A percentile compares a stretch with the other conserved stretches of the same genome.
Conservation (phyloP, 495 filamentous ascomycete species). For the Tuber umbilicatum region DNA sequence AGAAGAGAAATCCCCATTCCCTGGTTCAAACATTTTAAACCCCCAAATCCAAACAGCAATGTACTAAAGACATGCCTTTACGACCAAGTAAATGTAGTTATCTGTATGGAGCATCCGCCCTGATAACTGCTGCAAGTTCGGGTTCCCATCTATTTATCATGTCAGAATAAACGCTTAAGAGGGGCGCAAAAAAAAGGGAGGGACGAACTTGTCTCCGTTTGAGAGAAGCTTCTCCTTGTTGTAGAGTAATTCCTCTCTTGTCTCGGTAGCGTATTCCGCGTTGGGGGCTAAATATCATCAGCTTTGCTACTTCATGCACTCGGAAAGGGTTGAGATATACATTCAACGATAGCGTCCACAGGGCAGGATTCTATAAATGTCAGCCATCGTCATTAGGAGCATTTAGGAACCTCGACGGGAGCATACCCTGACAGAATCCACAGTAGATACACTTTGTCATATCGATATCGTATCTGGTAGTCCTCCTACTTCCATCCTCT, state of each 20-base stretch:
- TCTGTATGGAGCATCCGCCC: constrained; percentile 83
- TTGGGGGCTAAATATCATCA: constrained; percentile 58
- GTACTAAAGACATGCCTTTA: neutral
- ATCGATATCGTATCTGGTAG: constrained; percentile 97
- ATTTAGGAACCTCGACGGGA: neutral
- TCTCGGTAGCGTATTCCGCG: constrained; percentile 96
- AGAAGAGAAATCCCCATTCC: neutral
- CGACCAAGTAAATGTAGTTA: constrained; percentile 44
- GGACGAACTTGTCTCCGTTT: constrained; percentile 40
- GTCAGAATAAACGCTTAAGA: neutral
- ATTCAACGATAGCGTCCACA: constrained; percentile 95
- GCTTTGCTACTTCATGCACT: neutral
- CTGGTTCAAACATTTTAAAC: neutral
- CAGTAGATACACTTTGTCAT: constrained; percentile 99
- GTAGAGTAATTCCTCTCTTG: constrained; percentile 91
- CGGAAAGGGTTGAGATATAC: constrained; percentile 43
- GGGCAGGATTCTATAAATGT: constrained; percentile 70
- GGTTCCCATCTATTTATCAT: constrained; percentile 82
- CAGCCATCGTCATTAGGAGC: neutral
- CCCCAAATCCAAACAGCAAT: neutral
- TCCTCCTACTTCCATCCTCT: constrained; percentile 86
- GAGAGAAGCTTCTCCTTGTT: constrained; percentile 69
- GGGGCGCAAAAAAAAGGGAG: neutral
- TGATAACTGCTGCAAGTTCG: constrained; percentile 82
- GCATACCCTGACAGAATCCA: constrained; percentile 74